phyloP scores from a whole-genome alignment of 1,284 basidiomycete species.

The Trichosporon sp. region DNA sequence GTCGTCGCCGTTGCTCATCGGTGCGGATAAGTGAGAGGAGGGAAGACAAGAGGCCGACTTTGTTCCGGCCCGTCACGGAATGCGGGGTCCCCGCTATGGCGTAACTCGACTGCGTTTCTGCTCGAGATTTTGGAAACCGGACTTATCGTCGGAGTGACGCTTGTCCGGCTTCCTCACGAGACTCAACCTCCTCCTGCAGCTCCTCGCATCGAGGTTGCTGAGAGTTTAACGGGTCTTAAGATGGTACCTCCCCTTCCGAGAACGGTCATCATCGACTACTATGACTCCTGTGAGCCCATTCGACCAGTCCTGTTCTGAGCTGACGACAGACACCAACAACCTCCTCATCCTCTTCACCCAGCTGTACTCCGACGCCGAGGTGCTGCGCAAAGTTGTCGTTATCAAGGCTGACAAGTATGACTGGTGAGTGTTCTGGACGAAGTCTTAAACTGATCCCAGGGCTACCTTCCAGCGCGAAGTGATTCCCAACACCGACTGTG shows the following conservation, averaged over 20 bases:
- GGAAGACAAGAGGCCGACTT: background rate
- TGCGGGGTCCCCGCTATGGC: background rate
- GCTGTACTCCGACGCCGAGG: constrained; percentile 44
- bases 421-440: constrained; percentile 33
- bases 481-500: constrained; percentile 47
- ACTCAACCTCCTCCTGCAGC: background rate
- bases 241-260: constrained; percentile 39
- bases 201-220: background rate
- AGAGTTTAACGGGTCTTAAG: background rate
- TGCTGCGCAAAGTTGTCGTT: constrained; percentile 47
- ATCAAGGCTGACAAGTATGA: constrained; percentile 48
- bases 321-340: constrained; percentile 47
- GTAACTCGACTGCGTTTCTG: background rate
- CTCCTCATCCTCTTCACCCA: constrained; percentile 48
- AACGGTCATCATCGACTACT: constrained; percentile 49
- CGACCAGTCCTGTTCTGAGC: background rate
- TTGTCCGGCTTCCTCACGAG: background rate
- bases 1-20: background rate
- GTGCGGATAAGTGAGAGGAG: background rate
- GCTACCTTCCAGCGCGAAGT: constrained; percentile 37
- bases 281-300: constrained; percentile 46
- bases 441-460: constrained; percentile 26
- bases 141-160: background rate
- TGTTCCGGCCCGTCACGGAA: background rate
- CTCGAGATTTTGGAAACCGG: background rate